These are phyloP conservation scores for Exophiala xenobiotica DNA, from an alignment of 2,329 filamentous ascomycete genomes.

Conservation along the genomic window DNA sequence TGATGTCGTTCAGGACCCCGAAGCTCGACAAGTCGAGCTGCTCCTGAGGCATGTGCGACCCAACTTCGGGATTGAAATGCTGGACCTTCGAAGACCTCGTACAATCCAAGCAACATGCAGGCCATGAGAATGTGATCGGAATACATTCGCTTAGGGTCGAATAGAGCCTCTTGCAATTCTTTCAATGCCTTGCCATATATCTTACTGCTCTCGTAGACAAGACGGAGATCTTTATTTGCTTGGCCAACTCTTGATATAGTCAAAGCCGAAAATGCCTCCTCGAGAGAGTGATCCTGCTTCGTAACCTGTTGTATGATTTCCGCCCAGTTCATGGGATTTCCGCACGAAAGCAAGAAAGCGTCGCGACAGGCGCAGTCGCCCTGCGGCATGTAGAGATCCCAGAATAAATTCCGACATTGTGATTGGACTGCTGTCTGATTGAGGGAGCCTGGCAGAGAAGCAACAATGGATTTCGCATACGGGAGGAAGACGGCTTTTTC, in stretches of 20 bases:
- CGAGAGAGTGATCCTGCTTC: conserved; percentile 23
- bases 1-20: conserved; percentile 24
- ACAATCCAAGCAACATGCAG: conserved; percentile 39
- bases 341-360: conserved; percentile 21
- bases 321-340: conserved; percentile 29
- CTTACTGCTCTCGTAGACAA: conserved; percentile 35
- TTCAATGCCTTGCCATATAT: conserved; percentile 38
- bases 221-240: conserved; percentile 29
- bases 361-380: conserved; percentile 22
- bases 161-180: conserved; percentile 39
- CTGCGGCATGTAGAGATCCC: conserved; percentile 26
- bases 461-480: conserved; percentile 9
- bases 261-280: conserved; percentile 28
- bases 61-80: conserved; percentile 24
- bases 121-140: conserved; percentile 39
- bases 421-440: conserved; percentile 21
- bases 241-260: conserved; percentile 28
- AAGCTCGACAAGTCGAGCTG: conserved; percentile 26
- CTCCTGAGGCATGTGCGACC: conserved; percentile 28
- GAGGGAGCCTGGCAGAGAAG: conserved; percentile 23
- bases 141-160: conserved; percentile 34
- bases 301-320: conserved; percentile 22
- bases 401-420: conserved; percentile 28
- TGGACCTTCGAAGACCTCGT: conserved; percentile 33
- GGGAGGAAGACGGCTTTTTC: conserved; percentile 24